Base-by-base conservation (phyloP, 164 flowering plant species). In the Annona cherimola region DNA sequence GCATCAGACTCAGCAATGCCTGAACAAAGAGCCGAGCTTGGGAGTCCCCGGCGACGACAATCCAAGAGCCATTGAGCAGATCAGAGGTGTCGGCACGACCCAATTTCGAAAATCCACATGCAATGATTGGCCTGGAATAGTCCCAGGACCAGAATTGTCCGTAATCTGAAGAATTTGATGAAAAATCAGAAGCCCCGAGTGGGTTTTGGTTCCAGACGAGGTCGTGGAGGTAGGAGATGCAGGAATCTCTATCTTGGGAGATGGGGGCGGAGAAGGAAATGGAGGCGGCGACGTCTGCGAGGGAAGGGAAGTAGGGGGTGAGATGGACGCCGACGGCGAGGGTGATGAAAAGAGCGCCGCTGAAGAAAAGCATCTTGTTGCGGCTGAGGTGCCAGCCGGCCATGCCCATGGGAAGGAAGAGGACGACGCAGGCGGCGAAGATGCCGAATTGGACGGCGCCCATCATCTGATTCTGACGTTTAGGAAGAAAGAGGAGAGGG, bases 331-430 rank as follows among this genome's bases (percentile, higher is more conserved):
- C 84, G 43, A 93, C 88, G 43, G 95, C 96, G 40, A 95, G 96
- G 12, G 96, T 80, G 18, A 91, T 89, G 79, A 95, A 93, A 63
- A 95, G 86, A 11, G 92, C 93, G 14, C 98, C 87, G 67, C 99
- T 89, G 85, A 95, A 92, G 76, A 95, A 94, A 16, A 94, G 89
- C 84, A 90, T 81, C 82, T 89, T 95, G 83, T 95, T 91, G 69
- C 98, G 86, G 81, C 98, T 95, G 45, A 95, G 80, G 71, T 92
- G 98, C 89, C 87, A 95, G 0, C 99, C 99, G 0, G 97, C 99
- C 88, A 95, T 83, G 0, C 81, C 91, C 95, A 94, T 90, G 12
- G 97, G 99, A 3, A 94, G 93, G 42, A 94, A 86, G n/a, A 94
- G 77, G 43, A 92, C 97, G 4, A 91, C 55, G 66, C 89, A 87